phyloP scores from a whole-genome alignment of 805 yeast genomes.

The Suhomyces kilbournensis region DNA sequence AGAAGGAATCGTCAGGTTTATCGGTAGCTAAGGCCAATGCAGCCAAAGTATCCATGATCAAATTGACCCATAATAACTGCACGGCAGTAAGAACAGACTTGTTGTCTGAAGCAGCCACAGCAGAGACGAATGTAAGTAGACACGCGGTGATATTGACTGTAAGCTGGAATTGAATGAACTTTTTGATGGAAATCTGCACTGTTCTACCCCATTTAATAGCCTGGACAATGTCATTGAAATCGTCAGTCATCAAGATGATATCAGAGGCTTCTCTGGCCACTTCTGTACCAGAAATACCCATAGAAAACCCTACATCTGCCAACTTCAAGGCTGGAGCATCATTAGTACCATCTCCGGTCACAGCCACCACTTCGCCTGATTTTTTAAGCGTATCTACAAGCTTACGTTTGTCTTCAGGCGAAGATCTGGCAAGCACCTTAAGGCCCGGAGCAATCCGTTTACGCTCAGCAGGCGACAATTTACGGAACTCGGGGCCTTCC shows the following conservation, averaged over 20 bases:
- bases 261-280: constrained; percentile 98
- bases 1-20: constrained; percentile 80
- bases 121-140: constrained; percentile 85
- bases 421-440: constrained; percentile 86
- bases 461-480: constrained; percentile 57
- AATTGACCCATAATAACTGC: constrained; percentile 93
- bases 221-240: constrained; percentile 89
- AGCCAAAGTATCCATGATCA: constrained; percentile 97
- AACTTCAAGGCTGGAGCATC: constrained; percentile 97
- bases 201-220: constrained; percentile 99
- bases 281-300: constrained; percentile 98
- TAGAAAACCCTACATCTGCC: constrained; percentile 97
- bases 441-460: constrained; percentile 63
- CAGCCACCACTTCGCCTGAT: constrained; percentile 93
- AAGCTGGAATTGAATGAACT: constrained; percentile 92
- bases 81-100: constrained; percentile 93
- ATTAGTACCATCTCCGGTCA: constrained; percentile 98
- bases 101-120: constrained; percentile 79
- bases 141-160: constrained; percentile 98
- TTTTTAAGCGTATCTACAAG: constrained; percentile 77
- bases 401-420: constrained; percentile 91
- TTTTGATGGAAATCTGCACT: constrained; percentile 89
- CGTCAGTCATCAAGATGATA: constrained; percentile 89
- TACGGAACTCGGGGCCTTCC: constrained; percentile 92
- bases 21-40: constrained; percentile 97